Base-by-base conservation (phyloP, 768 basidiomycete genomes). In the Vararia minispora region DNA sequence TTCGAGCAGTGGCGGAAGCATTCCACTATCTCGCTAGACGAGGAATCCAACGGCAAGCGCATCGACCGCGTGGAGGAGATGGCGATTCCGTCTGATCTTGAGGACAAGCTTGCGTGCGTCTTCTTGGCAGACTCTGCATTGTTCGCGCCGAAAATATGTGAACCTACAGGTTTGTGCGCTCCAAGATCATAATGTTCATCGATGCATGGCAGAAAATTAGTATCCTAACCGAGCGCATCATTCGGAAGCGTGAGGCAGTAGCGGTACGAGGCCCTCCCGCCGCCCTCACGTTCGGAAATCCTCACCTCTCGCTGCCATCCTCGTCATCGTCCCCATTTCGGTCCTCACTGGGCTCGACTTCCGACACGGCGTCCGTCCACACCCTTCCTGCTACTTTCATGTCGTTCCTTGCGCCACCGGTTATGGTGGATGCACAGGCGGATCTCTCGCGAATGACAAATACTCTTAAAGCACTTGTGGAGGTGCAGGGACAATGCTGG, bases 141-240 rank as follows among this genome's bases (percentile, higher is more conserved):
- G 2, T 33, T 17, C 20, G 20, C 27, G 2, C 9, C 33, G 37
- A 11, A 39, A 21, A 50, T 26, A 4, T 17, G 2, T 18, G 12
- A 24, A n/a, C 36, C 24, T 24, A 23, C 54, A 91, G 88, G 24
- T 63, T 73, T 28, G 72, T 91, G n/a, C 78, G 87, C 35, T 68
- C 71, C 32, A 84, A 76, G 57, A 61, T 94, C n/a, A 69, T 63
- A 30, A 65, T 75, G 2, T 63, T 94, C 28, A 83, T 97, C 42
- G 89, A 89, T 42, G 79, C 86, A 44, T 95, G 91, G 87, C 86
- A 91, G 51, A 79, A 82, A 52, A 79, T 97, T 53, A 87, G 86
- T 56, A 62, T 86, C 40, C 69, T 90, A 39, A 72, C 80, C 14
- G 94, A 98, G 61, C 81, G 90, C 44, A 73, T 88, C 46, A 73